phyloP scores from a whole-genome alignment of 1,284 basidiomycete species.

The Singerocomus rubriflavus region DNA sequence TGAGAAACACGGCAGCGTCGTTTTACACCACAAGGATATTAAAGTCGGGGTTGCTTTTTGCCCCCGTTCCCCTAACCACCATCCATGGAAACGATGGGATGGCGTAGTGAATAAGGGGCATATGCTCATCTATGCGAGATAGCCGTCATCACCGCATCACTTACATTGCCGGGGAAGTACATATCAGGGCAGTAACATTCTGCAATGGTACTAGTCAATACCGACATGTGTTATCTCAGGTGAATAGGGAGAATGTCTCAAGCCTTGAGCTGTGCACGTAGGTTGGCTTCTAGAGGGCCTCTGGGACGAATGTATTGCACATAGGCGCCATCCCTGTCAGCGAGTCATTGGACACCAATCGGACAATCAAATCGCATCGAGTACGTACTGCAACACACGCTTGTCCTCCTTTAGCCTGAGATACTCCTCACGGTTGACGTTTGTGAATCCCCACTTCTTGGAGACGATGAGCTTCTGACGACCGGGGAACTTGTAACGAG shows the following conservation, averaged over 20 bases:
- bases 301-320: constrained; percentile 89
- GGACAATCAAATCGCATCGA: neutral
- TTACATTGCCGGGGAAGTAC: constrained; percentile 4
- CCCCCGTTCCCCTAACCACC: constrained; percentile 80
- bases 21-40: constrained; percentile 20
- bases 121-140: constrained; percentile 1
- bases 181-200: constrained; percentile 18
- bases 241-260: constrained; percentile 22
- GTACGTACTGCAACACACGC: constrained; percentile 77
- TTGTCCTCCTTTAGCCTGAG: constrained; percentile 85
- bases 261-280: constrained; percentile 79
- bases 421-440: constrained; percentile 91
- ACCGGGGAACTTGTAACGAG: constrained; percentile 99
- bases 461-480: constrained; percentile 99
- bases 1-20: constrained; percentile 14
- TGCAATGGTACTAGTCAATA: constrained; percentile 21
- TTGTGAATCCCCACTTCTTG: constrained; percentile 98
- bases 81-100: constrained; percentile 51
- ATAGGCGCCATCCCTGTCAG: constrained; percentile 73
- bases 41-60: constrained; percentile 46
- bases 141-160: neutral
- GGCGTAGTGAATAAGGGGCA: constrained; percentile 75
- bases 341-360: constrained; percentile 3
- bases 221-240: constrained; percentile 1
- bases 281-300: constrained; percentile 82